Conservation (phyloP, 306 rosid species). For the Macrotyloma uniflorum region DNA sequence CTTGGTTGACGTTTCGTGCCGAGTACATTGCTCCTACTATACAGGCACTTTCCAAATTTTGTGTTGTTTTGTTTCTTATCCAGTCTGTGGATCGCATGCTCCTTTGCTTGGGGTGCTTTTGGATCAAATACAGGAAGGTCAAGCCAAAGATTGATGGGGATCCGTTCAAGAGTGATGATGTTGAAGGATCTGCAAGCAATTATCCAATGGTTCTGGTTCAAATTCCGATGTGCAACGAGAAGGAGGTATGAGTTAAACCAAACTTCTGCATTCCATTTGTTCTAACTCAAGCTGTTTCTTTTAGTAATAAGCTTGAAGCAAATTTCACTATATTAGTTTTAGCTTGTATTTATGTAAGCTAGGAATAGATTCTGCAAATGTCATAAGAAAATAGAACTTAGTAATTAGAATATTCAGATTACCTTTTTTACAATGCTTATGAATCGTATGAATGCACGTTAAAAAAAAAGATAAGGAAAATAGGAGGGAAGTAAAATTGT, state of each 20-base stretch:
- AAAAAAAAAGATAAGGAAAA: background rate
- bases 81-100: constrained; percentile 85
- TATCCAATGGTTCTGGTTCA: constrained; percentile 92
- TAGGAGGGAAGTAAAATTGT: background rate
- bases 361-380: constrained; percentile 16
- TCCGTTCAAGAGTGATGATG: constrained; percentile 59
- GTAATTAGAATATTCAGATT: background rate
- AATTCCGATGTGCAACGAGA: constrained; percentile 96
- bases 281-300: constrained; percentile 8
- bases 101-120: constrained; percentile 84
- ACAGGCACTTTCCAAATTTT: constrained; percentile 78
- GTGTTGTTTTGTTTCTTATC: constrained; percentile 82
- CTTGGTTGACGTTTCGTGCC: constrained; percentile 80
- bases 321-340: constrained; percentile 11
- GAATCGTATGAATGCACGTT: background rate
- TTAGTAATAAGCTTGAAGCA: background rate
- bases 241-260: constrained; percentile 66
- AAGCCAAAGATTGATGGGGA: constrained; percentile 67
- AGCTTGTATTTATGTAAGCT: background rate
- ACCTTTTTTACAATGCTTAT: constrained; percentile 3
- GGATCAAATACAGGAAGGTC: constrained; percentile 80
- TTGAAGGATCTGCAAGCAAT: constrained; percentile 61
- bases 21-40: constrained; percentile 81
- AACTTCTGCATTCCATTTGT: background rate
- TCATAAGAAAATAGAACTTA: constrained; percentile 2